Conservation (phyloP, 2,329 filamentous ascomycete genomes). For the Trichoderma koningii region DNA sequence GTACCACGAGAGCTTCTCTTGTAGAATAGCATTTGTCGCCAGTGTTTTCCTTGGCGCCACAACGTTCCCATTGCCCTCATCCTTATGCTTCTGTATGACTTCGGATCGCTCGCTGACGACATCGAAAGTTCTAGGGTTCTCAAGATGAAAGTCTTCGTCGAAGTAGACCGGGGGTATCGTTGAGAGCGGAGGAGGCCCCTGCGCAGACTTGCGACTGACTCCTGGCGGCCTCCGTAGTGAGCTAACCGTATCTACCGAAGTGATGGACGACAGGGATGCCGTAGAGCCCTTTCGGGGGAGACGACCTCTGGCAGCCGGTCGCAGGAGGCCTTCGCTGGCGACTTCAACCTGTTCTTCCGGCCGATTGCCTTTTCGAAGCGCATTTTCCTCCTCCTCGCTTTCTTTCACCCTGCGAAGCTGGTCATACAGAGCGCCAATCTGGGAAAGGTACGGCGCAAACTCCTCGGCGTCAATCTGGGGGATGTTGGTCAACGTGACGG, state of each 20-base stretch:
- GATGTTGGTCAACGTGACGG: constrained; percentile 87
- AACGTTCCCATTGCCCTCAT: constrained; percentile 57
- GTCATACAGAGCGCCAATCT: constrained; percentile 86
- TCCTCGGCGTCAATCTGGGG: constrained; percentile 75
- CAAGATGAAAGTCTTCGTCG: constrained; percentile 89
- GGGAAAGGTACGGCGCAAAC: constrained; percentile 81
- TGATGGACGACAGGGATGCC: constrained; percentile 53
- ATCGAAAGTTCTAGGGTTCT: constrained; percentile 95
- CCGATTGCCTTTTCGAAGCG: constrained; percentile 42
- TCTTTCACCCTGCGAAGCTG: constrained; percentile 83
- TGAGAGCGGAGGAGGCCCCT: constrained; percentile 80
- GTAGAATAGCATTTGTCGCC: constrained; percentile 93
- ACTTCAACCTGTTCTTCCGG: constrained; percentile 47
- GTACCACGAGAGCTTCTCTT: constrained; percentile 99
- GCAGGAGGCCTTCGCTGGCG: constrained; percentile 49
- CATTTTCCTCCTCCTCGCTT: constrained; percentile 63
- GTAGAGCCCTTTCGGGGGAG: constrained; percentile 41
- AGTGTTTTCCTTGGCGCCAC: constrained; percentile 74
- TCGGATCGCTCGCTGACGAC: constrained; percentile 95
- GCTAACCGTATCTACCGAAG: constrained; percentile 51
- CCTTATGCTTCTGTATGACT: constrained; percentile 70
- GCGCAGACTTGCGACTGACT: constrained; percentile 60
- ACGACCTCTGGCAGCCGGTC: constrained; percentile 42
- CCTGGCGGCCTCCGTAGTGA: constrained; percentile 49
- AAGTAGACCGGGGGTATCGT: constrained; percentile 95